Percentiles rank a stretch among this genome's conserved stretches.
Conservation (phyloP, 441 rosid species). For the Brassica hybrid region DNA sequence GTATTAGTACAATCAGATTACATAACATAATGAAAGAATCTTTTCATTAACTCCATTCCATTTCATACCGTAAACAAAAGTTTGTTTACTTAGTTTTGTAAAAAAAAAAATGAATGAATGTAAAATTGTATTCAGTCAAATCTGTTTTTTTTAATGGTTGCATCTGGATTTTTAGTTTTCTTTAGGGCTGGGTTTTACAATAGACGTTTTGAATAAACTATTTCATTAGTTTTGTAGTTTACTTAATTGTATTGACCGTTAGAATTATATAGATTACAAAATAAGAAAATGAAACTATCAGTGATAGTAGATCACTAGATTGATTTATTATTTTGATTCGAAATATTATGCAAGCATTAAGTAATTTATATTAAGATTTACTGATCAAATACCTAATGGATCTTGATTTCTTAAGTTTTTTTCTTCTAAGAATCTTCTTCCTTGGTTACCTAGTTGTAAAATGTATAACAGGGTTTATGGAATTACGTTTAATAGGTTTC, state of each 20-base stretch:
- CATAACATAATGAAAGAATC: not conserved
- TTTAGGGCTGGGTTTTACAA: too few species aligned
- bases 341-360: not conserved
- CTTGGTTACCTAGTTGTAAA: not conserved
- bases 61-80: not conserved
- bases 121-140: not conserved
- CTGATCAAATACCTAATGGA: slow-evolving; percentile 7
- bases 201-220: too few species aligned
- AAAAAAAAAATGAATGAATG: not conserved
- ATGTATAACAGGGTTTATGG: not conserved
- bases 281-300: not conserved
- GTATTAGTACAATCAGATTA: not conserved
- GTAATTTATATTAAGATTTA: not conserved
- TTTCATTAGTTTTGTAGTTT: too few species aligned
- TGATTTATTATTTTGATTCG: not conserved
- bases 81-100: too few species aligned
- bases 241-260: too few species aligned
- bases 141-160: not conserved
- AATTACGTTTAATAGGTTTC: not conserved
- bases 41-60: slow-evolving; percentile 1
- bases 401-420: not conserved
- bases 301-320: not conserved
- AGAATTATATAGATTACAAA: too few species aligned
- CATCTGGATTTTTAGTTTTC: too few species aligned
- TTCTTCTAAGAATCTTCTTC: not conserved